A percentile compares a stretch with the other conserved stretches of the same genome.
phyloP scores from a whole-genome alignment of 2,329 filamentous ascomycete species.

The Ceratocystis variospora region DNA sequence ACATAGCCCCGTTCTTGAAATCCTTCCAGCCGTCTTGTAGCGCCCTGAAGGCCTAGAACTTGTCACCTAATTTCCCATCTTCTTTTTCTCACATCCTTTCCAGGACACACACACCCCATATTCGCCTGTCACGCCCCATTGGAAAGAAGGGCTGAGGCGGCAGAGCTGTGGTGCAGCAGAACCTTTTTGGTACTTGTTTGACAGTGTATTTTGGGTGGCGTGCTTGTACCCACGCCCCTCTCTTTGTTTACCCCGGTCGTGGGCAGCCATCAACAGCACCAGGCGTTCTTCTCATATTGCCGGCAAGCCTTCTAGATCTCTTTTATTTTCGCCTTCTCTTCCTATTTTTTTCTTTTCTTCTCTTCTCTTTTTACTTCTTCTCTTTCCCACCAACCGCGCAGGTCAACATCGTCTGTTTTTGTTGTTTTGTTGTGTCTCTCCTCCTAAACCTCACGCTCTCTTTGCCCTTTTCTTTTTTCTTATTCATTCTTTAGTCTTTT shows the following conservation, averaged over 20 bases:
- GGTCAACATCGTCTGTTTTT: slow-evolving; percentile 11
- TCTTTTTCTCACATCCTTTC: neutral
- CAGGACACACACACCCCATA: neutral
- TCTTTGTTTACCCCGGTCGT: neutral
- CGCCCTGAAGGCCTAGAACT: slow-evolving; percentile 14
- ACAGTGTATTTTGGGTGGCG: neutral
- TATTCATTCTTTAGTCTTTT: slow-evolving; percentile 8
- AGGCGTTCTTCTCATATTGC: neutral
- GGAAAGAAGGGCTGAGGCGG: neutral
- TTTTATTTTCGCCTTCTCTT: neutral
- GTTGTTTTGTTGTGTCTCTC: slow-evolving; percentile 4
- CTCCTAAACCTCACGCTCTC: neutral
- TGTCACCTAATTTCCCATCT: slow-evolving; percentile 18
- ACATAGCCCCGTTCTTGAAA: neutral
- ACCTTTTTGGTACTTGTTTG: neutral
- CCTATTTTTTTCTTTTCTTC: neutral
- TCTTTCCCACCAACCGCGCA: slow-evolving; percentile 9
- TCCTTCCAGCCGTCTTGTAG: neutral
- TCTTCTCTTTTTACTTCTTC: slow-evolving; percentile 10
- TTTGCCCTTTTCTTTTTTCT: slow-evolving; percentile 1
- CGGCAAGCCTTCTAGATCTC: neutral
- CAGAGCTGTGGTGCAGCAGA: neutral
- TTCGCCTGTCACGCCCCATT: neutral
- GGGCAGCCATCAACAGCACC: neutral
- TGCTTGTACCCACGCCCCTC: neutral